Percentiles rank a stretch among this genome's conserved stretches.
These are phyloP conservation scores for Sungouiozyma ichnusensis DNA, from an alignment of 805 yeast species.

Conservation along the genomic window DNA sequence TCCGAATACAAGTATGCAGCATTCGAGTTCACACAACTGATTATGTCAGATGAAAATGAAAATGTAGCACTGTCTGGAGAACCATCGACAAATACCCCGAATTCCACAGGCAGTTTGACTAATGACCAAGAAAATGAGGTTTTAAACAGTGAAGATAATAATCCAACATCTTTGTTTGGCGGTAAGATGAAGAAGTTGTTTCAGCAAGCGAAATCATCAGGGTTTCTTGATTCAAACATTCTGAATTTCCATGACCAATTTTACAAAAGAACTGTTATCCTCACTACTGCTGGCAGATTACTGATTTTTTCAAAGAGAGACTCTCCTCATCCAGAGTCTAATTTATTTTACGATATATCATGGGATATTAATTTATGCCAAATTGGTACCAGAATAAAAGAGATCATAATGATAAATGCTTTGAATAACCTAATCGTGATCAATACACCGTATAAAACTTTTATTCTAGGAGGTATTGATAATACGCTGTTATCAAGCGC, in stretches of 20 bases:
- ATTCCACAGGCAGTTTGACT: no score
- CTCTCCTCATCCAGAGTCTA: conserved; percentile 24
- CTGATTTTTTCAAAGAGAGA: conserved; percentile 39
- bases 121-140: not conserved
- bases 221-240: conserved; percentile 6
- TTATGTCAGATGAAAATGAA: conserved; percentile 4
- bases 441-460: conserved; percentile 43
- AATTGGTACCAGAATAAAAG: conserved; percentile 47
- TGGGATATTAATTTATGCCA: conserved; percentile 46
- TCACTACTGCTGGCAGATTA: conserved; percentile 56
- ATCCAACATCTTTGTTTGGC: conserved; percentile 11
- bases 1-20: conserved; percentile 13
- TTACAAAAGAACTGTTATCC: conserved; percentile 40
- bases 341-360: conserved; percentile 34
- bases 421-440: conserved; percentile 39
- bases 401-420: conserved; percentile 38
- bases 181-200: conserved; percentile 23
- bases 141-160: conserved; percentile 2
- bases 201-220: conserved; percentile 19
- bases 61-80: not conserved
- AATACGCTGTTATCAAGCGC: conserved; percentile 40
- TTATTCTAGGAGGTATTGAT: conserved; percentile 23
- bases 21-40: conserved; percentile 4
- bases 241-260: conserved; percentile 10
- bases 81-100: not conserved